These are phyloP conservation scores for Jamesozyma piceae DNA, from an alignment of 805 yeast species.

Conservation along the genomic window DNA sequence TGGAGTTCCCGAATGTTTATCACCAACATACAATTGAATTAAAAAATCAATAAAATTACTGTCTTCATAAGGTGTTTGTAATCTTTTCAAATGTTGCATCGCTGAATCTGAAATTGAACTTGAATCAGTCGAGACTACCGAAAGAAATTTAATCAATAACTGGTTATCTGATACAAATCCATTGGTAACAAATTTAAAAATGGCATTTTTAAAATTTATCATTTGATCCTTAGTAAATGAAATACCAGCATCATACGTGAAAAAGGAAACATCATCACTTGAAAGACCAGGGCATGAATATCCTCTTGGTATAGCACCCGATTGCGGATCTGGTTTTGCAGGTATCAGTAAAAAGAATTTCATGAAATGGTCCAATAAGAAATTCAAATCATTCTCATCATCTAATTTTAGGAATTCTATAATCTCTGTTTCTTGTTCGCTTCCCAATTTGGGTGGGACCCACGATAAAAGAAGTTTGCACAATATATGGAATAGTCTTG, in stretches of 20 bases:
- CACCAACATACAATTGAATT: conserved; percentile 45
- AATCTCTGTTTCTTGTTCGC: conserved; percentile 34
- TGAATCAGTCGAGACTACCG: conserved; percentile 57
- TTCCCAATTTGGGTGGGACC: conserved; percentile 41
- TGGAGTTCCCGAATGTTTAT: conserved; percentile 32
- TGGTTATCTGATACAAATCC: conserved; percentile 36
- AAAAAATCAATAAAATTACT: conserved; percentile 35
- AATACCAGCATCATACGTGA: conserved; percentile 62
- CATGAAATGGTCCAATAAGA: conserved; percentile 40
- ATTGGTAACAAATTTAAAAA: conserved; percentile 26
- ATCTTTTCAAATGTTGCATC: conserved; percentile 40
- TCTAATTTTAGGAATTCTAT: conserved; percentile 32
- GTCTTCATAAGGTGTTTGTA: conserved; percentile 45
- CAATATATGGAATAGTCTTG: conserved; percentile 54
- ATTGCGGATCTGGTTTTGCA: conserved; percentile 26
- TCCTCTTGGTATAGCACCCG: conserved; percentile 35
- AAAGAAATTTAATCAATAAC: conserved; percentile 37
- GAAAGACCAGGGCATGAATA: conserved; percentile 58
- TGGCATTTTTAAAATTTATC: conserved; percentile 32
- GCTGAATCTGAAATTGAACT: conserved; percentile 48
- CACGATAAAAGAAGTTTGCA: conserved; percentile 44
- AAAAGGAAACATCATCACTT: conserved; percentile 45
- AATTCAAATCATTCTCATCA: conserved; percentile 34
- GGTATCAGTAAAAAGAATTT: conserved; percentile 53
- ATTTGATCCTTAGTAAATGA: conserved; percentile 44